These are phyloP conservation scores for Isoetes taiwanensis DNA, from an alignment of 75 land plant species.

Conservation along the genomic window DNA sequence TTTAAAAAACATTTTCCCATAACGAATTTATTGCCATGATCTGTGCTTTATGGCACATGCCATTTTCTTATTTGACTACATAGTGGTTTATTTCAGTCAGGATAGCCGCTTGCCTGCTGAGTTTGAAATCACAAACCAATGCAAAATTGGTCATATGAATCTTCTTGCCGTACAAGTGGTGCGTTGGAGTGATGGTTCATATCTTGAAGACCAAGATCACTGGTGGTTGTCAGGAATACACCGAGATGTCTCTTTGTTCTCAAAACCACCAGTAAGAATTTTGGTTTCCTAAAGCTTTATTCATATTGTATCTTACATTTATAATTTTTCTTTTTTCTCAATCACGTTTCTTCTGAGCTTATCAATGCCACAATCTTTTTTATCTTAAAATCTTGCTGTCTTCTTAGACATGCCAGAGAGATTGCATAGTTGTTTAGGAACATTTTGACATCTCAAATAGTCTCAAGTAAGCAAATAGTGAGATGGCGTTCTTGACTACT, in stretches of 20 bases:
- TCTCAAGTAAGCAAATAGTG: too few relatives aligned
- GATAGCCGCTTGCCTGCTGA: slow-evolving; percentile 97
- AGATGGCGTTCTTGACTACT: too few relatives aligned
- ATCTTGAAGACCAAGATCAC: slow-evolving; percentile 98
- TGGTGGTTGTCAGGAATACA: slow-evolving; percentile 99
- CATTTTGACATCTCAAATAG: too few relatives aligned
- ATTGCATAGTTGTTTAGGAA: too few relatives aligned
- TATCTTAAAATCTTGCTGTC: neutral
- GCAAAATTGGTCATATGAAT: slow-evolving; percentile 48
- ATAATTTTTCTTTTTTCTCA: too few relatives aligned
- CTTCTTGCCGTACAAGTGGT: slow-evolving; percentile 90
- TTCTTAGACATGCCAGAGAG: too few relatives aligned
- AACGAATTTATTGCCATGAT: too few relatives aligned
- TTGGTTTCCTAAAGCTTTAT: neutral
- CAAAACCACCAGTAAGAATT: slow-evolving; percentile 73
- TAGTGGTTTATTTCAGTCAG: too few relatives aligned
- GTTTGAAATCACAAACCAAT: slow-evolving; percentile 82
- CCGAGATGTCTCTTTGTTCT: slow-evolving; percentile 77
- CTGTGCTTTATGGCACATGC: too few relatives aligned
- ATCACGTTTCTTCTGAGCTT: neutral
- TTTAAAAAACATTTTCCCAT: too few relatives aligned
- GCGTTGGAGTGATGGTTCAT: slow-evolving; percentile 97
- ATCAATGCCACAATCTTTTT: neutral
- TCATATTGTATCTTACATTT: neutral
- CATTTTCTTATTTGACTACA: too few relatives aligned